Percentiles rank a stretch among this genome's conserved stretches.
phyloP scores from a whole-genome alignment of 129 eudicot species.

The Mikania micrantha region DNA sequence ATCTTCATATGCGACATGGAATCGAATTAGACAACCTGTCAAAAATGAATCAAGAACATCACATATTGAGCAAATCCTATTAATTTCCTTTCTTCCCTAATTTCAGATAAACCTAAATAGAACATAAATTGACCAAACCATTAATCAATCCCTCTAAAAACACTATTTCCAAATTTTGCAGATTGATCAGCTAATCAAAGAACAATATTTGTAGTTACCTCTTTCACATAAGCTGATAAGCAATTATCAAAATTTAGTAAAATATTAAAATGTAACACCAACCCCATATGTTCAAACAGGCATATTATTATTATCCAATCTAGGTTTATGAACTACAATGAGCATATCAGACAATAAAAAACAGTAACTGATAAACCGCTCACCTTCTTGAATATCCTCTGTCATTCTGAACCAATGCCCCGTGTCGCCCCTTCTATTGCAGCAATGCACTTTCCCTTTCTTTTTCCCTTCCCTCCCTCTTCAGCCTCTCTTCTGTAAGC shows the following conservation, averaged over 20 bases:
- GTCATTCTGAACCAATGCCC: conserved; percentile 16
- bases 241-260: not conserved
- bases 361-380: not conserved
- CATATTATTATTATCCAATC: not conserved
- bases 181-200: not conserved
- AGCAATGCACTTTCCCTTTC: conserved; percentile 72
- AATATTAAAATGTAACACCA: not conserved
- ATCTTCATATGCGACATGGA: too few species aligned
- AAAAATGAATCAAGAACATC: too few species aligned
- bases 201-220: not conserved
- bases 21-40: too few species aligned
- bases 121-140: too few species aligned
- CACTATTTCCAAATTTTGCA: not conserved
- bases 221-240: not conserved
- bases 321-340: not conserved
- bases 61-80: too few species aligned
- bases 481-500: conserved; percentile 86
- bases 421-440: conserved; percentile 22
- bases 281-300: not conserved
- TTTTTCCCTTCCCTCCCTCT: conserved; percentile 76
- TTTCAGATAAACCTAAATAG: too few species aligned
- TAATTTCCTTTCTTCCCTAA: too few species aligned
- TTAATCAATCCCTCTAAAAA: too few species aligned
- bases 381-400: conserved; percentile 43
- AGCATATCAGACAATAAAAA: not conserved